Percentiles rank a stretch among this genome's conserved stretches.
Conservation (phyloP, 2,329 filamentous ascomycete genomes). For the Cercospora beticola region DNA sequence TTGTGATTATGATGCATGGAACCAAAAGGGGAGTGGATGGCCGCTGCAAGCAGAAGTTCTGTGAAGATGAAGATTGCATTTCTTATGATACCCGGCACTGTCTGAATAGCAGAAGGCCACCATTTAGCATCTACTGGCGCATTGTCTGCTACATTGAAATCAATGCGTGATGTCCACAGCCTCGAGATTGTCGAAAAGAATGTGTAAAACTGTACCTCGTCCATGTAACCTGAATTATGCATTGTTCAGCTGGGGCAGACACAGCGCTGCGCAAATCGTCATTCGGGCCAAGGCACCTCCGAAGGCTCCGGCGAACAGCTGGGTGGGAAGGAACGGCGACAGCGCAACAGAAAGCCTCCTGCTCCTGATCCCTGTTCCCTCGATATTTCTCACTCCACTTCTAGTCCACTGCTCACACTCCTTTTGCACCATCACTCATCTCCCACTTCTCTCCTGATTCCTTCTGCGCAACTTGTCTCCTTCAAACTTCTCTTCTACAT, state of each 20-base stretch:
- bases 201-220: neutral
- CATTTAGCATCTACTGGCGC: neutral
- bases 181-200: neutral
- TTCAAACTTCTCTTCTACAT: neutral
- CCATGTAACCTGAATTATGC: neutral
- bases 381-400: neutral
- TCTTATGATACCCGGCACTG: slow-evolving; percentile 16
- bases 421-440: neutral
- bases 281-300: neutral
- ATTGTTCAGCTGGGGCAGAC: neutral
- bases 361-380: neutral
- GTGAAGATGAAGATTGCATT: slow-evolving; percentile 15
- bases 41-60: neutral
- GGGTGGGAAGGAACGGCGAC: neutral
- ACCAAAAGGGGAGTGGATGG: neutral
- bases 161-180: neutral
- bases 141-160: neutral
- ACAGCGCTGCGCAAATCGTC: neutral
- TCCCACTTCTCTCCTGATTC: neutral
- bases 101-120: neutral
- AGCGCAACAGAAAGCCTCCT: neutral
- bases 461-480: neutral
- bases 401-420: neutral
- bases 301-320: neutral
- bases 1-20: slow-evolving; percentile 6